phyloP scores from a whole-genome alignment of 352 stramenopile genomes.

The Phytophthora ohioensis region DNA sequence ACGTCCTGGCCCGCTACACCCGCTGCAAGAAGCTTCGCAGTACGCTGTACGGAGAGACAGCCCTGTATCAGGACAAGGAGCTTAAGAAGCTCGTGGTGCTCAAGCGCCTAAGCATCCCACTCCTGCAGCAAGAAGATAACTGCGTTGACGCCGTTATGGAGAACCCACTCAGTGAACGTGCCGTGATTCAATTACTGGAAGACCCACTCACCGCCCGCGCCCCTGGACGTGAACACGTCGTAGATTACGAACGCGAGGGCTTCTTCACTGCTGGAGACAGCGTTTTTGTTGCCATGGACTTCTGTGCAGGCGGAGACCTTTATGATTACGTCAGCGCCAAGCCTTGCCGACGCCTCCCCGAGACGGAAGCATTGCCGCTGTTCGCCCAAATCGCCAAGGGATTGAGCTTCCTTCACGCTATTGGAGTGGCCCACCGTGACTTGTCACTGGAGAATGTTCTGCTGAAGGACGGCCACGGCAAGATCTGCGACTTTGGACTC shows the following conservation, averaged over 20 bases:
- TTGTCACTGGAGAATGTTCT: conserved; percentile 73
- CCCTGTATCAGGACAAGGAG: conserved; percentile 54
- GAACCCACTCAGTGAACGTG: conserved; percentile 59
- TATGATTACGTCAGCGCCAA: conserved; percentile 58
- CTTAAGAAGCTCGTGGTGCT: conserved; percentile 60
- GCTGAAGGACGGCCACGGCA: conserved; percentile 49
- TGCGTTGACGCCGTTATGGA: conserved; percentile 39
- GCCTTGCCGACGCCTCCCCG: conserved; percentile 37
- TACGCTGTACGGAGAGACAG: conserved; percentile 69
- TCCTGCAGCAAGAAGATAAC: conserved; percentile 47
- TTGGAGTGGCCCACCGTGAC: conserved; percentile 64
- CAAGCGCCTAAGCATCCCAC: conserved; percentile 56
- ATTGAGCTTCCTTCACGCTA: conserved; percentile 55
- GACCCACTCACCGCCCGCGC: conserved; percentile 28
- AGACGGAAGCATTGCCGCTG: conserved; percentile 49
- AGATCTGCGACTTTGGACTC: conserved; percentile 78
- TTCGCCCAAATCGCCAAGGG: conserved; percentile 57
- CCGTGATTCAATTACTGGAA: conserved; percentile 60
- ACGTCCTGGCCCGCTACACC: conserved; percentile 44
- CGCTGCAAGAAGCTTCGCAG: conserved; percentile 50
- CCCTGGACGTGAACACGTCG: conserved; percentile 51
- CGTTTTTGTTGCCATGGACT: conserved; percentile 73
- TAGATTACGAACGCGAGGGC: conserved; percentile 47
- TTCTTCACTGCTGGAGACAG: conserved; percentile 59
- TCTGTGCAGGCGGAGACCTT: conserved; percentile 70